A percentile compares a stretch with the other conserved stretches of the same genome.
Conservation (phyloP, 805 yeast genomes). For the Nadsonia fulvescens region DNA sequence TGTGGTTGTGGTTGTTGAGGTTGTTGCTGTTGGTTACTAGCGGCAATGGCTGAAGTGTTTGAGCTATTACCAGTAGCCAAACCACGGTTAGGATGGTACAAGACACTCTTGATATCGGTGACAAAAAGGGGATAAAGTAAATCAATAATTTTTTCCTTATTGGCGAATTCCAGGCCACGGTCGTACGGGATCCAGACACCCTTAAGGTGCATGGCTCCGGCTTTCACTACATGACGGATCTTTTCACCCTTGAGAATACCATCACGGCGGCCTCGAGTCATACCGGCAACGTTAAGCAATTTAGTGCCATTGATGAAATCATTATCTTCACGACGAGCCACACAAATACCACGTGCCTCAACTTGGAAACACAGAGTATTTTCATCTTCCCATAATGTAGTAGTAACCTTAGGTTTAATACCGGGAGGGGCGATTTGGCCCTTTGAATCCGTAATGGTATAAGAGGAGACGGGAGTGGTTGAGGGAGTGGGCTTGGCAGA, state of each 20-base stretch:
- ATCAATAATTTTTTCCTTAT: constrained; percentile 57
- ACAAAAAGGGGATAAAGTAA: constrained; percentile 52
- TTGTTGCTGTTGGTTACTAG: constrained; percentile 6
- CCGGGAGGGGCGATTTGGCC: constrained; percentile 24
- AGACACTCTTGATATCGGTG: constrained; percentile 33
- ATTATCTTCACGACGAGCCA: constrained; percentile 69
- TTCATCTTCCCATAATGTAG: constrained; percentile 87
- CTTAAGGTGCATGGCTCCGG: constrained; percentile 74
- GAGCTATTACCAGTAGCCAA: constrained; percentile 2
- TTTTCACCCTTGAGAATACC: constrained; percentile 67
- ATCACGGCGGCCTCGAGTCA: constrained; percentile 77
- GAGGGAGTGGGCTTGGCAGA: too few relatives aligned
- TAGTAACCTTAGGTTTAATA: constrained; percentile 43
- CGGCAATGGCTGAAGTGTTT: constrained; percentile 9
- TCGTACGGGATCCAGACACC: constrained; percentile 88
- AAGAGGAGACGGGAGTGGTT: too few relatives aligned
- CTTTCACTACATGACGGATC: constrained; percentile 62
- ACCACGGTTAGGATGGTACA: constrained; percentile 10
- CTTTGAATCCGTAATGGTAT: constrained; percentile 20
- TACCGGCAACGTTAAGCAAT: constrained; percentile 63
- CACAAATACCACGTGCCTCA: constrained; percentile 64
- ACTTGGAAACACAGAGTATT: constrained; percentile 73
- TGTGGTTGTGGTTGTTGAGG: constrained; percentile 7
- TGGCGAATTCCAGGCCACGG: constrained; percentile 66
- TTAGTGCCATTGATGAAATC: constrained; percentile 79